A percentile compares a stretch with the other conserved stretches of the same genome.
Evolutionary conservation across 352 stramenopile genomes (phyloP).

Genomic region (Globisporangium spiculum): DNA sequence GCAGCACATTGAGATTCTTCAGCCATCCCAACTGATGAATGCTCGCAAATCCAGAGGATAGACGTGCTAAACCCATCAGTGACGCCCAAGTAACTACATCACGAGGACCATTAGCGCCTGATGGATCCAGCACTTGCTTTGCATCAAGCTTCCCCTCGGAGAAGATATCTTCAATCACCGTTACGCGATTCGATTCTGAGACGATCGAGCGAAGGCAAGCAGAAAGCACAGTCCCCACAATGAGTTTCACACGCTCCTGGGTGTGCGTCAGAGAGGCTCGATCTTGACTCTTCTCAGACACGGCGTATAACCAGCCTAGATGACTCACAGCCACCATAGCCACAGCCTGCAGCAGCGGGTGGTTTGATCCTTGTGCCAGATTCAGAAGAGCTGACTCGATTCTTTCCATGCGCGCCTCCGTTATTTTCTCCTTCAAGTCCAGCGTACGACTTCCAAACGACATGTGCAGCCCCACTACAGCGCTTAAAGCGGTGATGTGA

Average conservation of each 20-base stretch:
- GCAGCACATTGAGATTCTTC: constrained; percentile 29
- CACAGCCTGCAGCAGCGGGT: constrained; percentile 22
- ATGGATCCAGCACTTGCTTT: constrained; percentile 1
- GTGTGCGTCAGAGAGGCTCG: neutral
- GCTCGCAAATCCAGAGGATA: constrained; percentile 28
- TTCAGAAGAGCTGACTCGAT: constrained; percentile 25
- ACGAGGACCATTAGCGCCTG: neutral
- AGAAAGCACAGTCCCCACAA: constrained; percentile 1
- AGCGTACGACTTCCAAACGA: constrained; percentile 26
- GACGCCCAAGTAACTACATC: constrained; percentile 30
- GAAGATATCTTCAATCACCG: constrained; percentile 2
- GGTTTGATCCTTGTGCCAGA: constrained; percentile 13
- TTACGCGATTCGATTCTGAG: neutral
- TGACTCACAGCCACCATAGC: constrained; percentile 27
- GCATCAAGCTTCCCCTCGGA: neutral
- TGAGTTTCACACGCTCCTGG: constrained; percentile 5
- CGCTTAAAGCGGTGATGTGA: constrained; percentile 19
- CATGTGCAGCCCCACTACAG: constrained; percentile 35
- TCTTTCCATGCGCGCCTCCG: constrained; percentile 21
- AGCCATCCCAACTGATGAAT: constrained; percentile 44
- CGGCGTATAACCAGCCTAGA: constrained; percentile 25
- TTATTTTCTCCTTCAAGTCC: constrained; percentile 22
- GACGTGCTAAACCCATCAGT: constrained; percentile 29
- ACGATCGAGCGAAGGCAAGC: neutral
- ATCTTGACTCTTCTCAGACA: neutral